Base-by-base conservation (phyloP, 176 grass and related monocot species). In the Ampelocalamus luodianensis region DNA sequence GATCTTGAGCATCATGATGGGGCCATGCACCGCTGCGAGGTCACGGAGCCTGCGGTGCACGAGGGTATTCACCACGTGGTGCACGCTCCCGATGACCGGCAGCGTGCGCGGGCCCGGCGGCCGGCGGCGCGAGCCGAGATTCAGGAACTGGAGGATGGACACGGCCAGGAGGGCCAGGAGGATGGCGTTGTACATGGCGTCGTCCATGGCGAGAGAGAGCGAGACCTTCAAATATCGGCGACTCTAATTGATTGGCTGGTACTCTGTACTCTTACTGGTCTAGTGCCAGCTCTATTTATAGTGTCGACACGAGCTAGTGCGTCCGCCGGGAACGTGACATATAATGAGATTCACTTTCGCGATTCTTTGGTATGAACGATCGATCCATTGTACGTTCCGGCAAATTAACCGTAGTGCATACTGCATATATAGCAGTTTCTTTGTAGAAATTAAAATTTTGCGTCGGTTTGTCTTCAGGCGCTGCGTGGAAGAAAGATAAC, bases 1-100 rank as follows among this genome's bases (percentile, higher is more conserved):
- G 66, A 88, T 71, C 66, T 6, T 39, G 55, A 88, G 87, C 80
- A 79, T 83, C 87, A 88, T 88, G 16, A 88, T 78, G 1, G 87
- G 80, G 0, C 87, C 87, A 20, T 88, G 74, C 74, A 12, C 66
- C 5, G 55, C 66, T 12, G 87, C 87, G 5, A 83, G 87, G 80
- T 83, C 80, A 0, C 86, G 55, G 16, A 88, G 74, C 36, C 74
- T 4, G 3, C 87, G 86, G 36, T 83, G 86, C 80, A 83, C 55
- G 8, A 83, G 86, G 10, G 55, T 72, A 24, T 83, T 78, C 45
- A 78, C 81, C 36, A 88, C 59, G 74, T 88, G 81, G 81, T 88
- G 74, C 74, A 84, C 67, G 87, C 81, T 84, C 56, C 87, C 81
- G 56, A 88, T 79, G 56, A 84, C 49, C 2, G 87, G 87, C 13